Evolutionary conservation across 1,284 basidiomycete species (phyloP), one percentile per base, ranked within the genome.

Genomic region (Leccinum subatratum): DNA sequence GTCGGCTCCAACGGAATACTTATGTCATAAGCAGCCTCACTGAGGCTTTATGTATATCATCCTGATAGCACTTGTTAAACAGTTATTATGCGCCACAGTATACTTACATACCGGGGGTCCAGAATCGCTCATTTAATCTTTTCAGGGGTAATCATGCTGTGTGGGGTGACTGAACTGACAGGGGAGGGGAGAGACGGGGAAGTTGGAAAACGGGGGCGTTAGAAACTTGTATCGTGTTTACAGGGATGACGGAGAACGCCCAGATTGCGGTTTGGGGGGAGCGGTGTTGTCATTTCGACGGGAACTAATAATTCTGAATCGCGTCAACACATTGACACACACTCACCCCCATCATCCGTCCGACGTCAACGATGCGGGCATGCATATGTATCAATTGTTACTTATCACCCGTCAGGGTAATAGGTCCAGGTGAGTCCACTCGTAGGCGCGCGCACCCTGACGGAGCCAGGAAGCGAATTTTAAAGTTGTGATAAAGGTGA

Each of bases 401-500:
- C 14, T 59, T 20, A 37, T 37, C 58, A 3, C 56, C 25, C 59
- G 59, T 61, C 34, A 61, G 59, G 59, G 59, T n/a, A n/a, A 7
- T 18, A 25, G 18, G 59, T 61, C 32, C 57, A 59, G 37, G 56
- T 57, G 56, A 57, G 56, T 57, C 6, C 6, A 3, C 12, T 7
- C n/a, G 45, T 22, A n/a, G 28, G 28, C 56, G 56, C 56, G 14
- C 16, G 56, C 18, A 32, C 58, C 58, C 58, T 59, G 58, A 59
- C 58, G 30, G 12, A 30, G 9, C 34, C 59, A 25, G 5, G 25
- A 61, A 28, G 39, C 61, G 60, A 61, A 22, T 45, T 42, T 45
- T 45, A 48, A 61, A 48, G 39, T 61, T 61, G 39, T 61, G 61
- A 61, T 45, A 61, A 39, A 18, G 59, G 59, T 61, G 59, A 59